Evolutionary conservation across 768 basidiomycete species (phyloP).

Genomic region (Candolleomyces aberdarensis): DNA sequence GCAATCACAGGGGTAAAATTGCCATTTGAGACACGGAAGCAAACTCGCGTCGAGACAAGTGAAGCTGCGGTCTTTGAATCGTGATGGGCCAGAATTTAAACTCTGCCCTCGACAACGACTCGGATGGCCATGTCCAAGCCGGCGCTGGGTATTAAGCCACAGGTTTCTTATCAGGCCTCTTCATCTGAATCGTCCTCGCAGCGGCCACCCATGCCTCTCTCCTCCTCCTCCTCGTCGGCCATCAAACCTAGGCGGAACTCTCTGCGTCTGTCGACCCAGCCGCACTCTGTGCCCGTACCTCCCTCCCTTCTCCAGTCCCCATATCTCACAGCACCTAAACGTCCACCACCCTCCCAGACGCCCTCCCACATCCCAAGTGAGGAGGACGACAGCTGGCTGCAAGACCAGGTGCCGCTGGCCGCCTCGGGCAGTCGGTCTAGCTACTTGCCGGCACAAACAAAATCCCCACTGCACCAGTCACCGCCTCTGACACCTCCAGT

Average conservation of each 20-base stretch:
- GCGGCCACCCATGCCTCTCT: background rate
- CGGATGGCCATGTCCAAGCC: slow-evolving; percentile 2
- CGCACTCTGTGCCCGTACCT: slow-evolving; percentile 47
- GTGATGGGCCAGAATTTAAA: background rate
- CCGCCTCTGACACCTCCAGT: slow-evolving; percentile 7
- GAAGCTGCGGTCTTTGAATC: background rate
- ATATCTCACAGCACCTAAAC: slow-evolving; percentile 50
- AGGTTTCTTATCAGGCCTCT: background rate
- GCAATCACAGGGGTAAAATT: background rate
- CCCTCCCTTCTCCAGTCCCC: slow-evolving; percentile 57
- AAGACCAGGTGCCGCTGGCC: slow-evolving; percentile 54
- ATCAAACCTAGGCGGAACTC: slow-evolving; percentile 30
- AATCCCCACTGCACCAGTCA: background rate
- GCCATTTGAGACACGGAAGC: slow-evolving; percentile 2
- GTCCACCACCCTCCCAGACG: slow-evolving; percentile 27
- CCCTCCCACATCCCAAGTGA: slow-evolving; percentile 39
- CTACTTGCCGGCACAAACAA: slow-evolving; percentile 8
- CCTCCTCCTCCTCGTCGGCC: background rate
- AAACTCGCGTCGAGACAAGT: slow-evolving; percentile 5
- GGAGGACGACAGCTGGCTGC: slow-evolving; percentile 58
- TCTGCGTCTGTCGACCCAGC: slow-evolving; percentile 31
- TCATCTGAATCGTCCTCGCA: slow-evolving; percentile 1
- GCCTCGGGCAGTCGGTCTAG: slow-evolving; percentile 13
- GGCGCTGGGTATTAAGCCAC: background rate
- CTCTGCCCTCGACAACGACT: background rate